Conservation (phyloP, 306 rosid species). For the Vigna hirtella region DNA sequence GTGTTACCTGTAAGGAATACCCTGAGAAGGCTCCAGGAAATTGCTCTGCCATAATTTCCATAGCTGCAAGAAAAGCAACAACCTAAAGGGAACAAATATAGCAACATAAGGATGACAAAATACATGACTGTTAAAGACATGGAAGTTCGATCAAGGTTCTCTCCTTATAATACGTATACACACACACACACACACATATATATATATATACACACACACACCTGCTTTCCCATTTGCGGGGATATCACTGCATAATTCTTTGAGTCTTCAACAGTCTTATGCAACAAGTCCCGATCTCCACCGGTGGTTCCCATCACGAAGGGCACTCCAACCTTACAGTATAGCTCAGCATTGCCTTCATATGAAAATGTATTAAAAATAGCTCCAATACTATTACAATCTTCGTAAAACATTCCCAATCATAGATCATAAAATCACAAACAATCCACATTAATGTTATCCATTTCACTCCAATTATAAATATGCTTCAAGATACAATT, state of each 20-base stretch:
- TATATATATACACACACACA: too few species aligned
- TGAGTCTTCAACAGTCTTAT: slow-evolving; percentile 77
- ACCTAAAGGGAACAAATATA: slow-evolving; percentile 58
- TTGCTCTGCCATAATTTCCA: slow-evolving; percentile 95
- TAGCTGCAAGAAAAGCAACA: slow-evolving; percentile 96
- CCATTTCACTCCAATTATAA: neutral
- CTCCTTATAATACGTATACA: slow-evolving; percentile 33
- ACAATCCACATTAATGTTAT: too few species aligned
- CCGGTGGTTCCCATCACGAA: slow-evolving; percentile 99
- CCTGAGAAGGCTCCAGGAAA: slow-evolving; percentile 97
- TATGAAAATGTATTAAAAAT: slow-evolving; percentile 10
- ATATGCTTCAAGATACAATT: slow-evolving; percentile 16
- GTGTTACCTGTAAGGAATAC: slow-evolving; percentile 80
- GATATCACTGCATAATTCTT: slow-evolving; percentile 85
- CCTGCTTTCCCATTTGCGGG: slow-evolving; percentile 99
- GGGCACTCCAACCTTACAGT: slow-evolving; percentile 84
- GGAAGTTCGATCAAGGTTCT: slow-evolving; percentile 22
- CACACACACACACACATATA: too few species aligned
- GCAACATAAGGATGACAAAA: slow-evolving; percentile 45
- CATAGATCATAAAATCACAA: slow-evolving; percentile 1
- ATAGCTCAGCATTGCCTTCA: slow-evolving; percentile 86
- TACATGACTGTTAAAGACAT: slow-evolving; percentile 6
- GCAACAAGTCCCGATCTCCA: slow-evolving; percentile 75
- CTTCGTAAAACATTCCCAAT: slow-evolving; percentile 25
- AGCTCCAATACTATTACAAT: neutral